Conservation (phyloP, 148 eudicot species). For the Silene uniflora region DNA sequence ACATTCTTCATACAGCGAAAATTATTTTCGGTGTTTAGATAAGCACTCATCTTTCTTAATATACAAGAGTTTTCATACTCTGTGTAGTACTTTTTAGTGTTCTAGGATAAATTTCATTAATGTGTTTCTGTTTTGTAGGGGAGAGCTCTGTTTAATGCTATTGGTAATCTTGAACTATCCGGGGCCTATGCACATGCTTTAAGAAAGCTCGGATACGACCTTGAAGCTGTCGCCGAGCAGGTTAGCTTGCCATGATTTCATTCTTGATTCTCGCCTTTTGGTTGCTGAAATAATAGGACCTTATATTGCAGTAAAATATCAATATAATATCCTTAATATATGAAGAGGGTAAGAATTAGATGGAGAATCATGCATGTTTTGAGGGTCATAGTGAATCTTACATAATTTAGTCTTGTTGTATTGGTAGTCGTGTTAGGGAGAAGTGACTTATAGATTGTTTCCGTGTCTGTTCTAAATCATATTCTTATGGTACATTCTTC, state of each 20-base stretch:
- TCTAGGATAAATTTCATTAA: not conserved
- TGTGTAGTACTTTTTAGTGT: not conserved
- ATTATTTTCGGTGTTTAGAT: not conserved
- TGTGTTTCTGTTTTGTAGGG: slow-evolving; percentile 51
- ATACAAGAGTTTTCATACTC: not conserved
- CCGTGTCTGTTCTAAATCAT: no score
- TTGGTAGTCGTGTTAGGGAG: no score
- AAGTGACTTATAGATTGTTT: no score
- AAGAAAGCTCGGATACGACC: slow-evolving; percentile 62
- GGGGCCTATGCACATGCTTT: slow-evolving; percentile 87
- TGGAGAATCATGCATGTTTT: no score
- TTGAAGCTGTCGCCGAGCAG: slow-evolving; percentile 82
- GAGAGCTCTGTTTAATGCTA: slow-evolving; percentile 84
- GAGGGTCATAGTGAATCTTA: no score
- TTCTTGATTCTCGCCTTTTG: not conserved
- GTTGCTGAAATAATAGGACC: not conserved
- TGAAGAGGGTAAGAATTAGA: not conserved
- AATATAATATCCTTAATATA: not conserved
- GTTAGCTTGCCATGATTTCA: slow-evolving; percentile 25
- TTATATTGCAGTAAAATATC: not conserved
- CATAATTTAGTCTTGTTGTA: no score
- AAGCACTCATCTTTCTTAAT: not conserved
- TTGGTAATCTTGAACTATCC: slow-evolving; percentile 77
- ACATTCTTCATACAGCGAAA: not conserved
- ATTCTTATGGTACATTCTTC: no score